Evolutionary conservation across 2,329 filamentous ascomycete genomes (phyloP).

Genomic region (Lecanicillium sp.): DNA sequence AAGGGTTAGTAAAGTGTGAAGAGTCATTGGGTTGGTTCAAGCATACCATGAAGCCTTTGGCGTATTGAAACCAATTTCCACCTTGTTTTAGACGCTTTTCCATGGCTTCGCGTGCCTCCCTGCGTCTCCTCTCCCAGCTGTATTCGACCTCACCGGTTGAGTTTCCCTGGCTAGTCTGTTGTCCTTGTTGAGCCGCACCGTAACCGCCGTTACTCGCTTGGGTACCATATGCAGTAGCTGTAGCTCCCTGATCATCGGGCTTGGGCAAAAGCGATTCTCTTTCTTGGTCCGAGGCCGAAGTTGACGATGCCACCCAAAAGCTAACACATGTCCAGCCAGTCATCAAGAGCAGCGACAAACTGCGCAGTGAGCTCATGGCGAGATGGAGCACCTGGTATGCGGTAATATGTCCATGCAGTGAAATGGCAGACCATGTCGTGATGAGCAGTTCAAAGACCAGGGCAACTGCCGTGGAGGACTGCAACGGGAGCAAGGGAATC

Average conservation of each 20-base stretch:
- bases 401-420: background rate
- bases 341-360: slow-evolving; percentile 21
- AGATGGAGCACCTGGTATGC: slow-evolving; percentile 17
- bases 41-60: slow-evolving; percentile 59
- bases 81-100: slow-evolving; percentile 64
- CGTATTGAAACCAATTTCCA: slow-evolving; percentile 70
- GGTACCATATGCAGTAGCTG: background rate
- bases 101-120: slow-evolving; percentile 49
- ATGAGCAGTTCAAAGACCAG: slow-evolving; percentile 47
- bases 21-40: background rate
- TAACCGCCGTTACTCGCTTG: slow-evolving; percentile 1
- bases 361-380: slow-evolving; percentile 11
- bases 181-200: slow-evolving; percentile 16
- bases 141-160: slow-evolving; percentile 36
- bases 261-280: slow-evolving; percentile 8
- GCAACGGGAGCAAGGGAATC: slow-evolving; percentile 53
- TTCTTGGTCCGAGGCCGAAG: slow-evolving; percentile 7
- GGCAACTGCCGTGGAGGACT: slow-evolving; percentile 54
- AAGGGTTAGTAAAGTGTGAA: slow-evolving; percentile 3
- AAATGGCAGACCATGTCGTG: slow-evolving; percentile 7
- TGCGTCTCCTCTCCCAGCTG: slow-evolving; percentile 44
- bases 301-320: slow-evolving; percentile 17
- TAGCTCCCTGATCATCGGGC: background rate
- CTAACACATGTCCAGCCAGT: slow-evolving; percentile 14
- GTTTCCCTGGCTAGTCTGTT: slow-evolving; percentile 36